Base-by-base conservation (phyloP, 1,284 basidiomycete genomes). In the Butyriboletus appendiculatus region DNA sequence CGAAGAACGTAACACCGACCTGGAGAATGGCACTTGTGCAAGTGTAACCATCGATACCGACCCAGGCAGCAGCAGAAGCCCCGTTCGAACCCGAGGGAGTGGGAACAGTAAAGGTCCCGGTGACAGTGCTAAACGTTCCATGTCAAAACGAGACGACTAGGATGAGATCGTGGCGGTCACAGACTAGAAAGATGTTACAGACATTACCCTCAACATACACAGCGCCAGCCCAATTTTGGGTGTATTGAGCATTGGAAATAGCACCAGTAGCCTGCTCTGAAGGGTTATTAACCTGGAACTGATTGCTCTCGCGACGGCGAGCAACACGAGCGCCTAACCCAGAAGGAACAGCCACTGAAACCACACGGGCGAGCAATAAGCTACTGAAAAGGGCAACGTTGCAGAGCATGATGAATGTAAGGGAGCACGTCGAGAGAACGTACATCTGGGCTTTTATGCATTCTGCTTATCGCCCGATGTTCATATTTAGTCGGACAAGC, bases 11-110 rank as follows among this genome's bases (percentile, higher is more conserved):
- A 15, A 63, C 3, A 4, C 61, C 61, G 1, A 42, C 42, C 24
- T 35, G 46, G 30, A 62, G 28, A 45, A 48, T 26, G 10, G 28
- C 40, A 32, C 1, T 28, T 6, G 0, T 0, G 20, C 63, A 64
- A 0, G 42, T 45, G 32, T 9, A 0, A 2, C 59, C 58, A 40
- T 60, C 62, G 1, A 60, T 51, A 10, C 50, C 53, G 10, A 65
- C 44, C 57, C 45, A 55, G 3, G 26, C 43, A 18, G 45, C 18
- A 8, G 44, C 56, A 8, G 22, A 12, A 35, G 20, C 6, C 1
- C 40, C 48, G 0, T 4, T 15, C 10, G 20, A 9, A 5, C 61
- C 63, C 6, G 49, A 49, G 10, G 34, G 24, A 12, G 20, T 30
- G 20, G 60, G 60, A 16, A 24, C 52, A 3, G 38, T 43, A 4